phyloP scores from a whole-genome alignment of 2,329 filamentous ascomycete genomes.

The Ophiognomonia clavigignenti-juglandacearum region DNA sequence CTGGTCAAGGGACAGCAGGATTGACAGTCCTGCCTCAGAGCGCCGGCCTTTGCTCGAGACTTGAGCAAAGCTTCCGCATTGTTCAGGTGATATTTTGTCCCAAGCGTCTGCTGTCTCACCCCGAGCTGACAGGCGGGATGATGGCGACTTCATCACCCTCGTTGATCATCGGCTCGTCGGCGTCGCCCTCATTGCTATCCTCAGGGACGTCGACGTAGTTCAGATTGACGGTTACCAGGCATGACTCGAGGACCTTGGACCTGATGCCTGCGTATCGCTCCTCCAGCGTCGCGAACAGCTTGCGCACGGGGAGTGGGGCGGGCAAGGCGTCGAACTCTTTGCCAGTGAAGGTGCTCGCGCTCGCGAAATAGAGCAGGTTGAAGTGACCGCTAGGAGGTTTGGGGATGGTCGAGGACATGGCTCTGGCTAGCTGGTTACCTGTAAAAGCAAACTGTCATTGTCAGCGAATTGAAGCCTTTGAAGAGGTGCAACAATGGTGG shows the following conservation, averaged over 20 bases:
- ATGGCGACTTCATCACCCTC: conserved; percentile 81
- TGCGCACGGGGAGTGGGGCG: conserved; percentile 58
- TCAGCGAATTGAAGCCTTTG: conserved; percentile 20
- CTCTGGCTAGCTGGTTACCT: conserved; percentile 10
- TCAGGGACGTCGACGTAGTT: conserved; percentile 70
- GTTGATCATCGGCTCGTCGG: conserved; percentile 47
- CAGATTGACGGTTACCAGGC: conserved; percentile 74
- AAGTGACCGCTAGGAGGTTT: conserved; percentile 62
- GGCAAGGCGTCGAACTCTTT: conserved; percentile 61
- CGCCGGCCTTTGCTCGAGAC: conserved; percentile 19
- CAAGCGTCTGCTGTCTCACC: conserved; percentile 44
- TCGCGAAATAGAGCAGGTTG: conserved; percentile 77
- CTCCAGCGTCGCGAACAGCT: conserved; percentile 66
- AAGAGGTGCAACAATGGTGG: conserved; percentile 5
- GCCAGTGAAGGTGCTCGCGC: conserved; percentile 65
- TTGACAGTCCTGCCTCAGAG: conserved; percentile 10
- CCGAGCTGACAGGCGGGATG: conserved; percentile 84
- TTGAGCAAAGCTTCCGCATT: conserved; percentile 3
- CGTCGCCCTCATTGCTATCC: conserved; percentile 35
- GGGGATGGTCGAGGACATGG: conserved; percentile 26
- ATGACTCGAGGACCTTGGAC: conserved; percentile 63
- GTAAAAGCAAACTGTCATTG: too few species aligned
- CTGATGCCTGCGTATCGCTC: conserved; percentile 64
- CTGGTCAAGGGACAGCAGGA: background rate
- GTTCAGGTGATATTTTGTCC: background rate